These are phyloP conservation scores for Ammopiptanthus mongolicus DNA, from an alignment of 306 rosid genomes.

Conservation along the genomic window DNA sequence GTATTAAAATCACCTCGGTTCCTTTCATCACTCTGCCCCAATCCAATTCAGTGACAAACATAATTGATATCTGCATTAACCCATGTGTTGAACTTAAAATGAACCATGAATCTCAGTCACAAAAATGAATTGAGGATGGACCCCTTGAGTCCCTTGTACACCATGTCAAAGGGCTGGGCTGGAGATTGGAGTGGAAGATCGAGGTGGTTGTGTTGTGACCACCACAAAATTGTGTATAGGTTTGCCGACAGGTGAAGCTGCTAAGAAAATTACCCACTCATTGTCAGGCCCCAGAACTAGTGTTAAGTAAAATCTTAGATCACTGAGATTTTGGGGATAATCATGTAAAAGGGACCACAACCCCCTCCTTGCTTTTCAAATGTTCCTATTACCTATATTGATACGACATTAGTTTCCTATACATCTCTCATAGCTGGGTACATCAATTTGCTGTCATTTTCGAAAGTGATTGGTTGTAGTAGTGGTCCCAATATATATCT, in stretches of 20 bases:
- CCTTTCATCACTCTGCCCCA: constrained; percentile 18
- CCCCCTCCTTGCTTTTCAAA: constrained; percentile 11
- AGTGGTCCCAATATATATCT: constrained; percentile 25
- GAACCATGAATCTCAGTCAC: no score
- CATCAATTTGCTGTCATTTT: constrained; percentile 23
- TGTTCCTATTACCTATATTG: constrained; percentile 31
- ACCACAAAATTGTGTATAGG: constrained; percentile 6
- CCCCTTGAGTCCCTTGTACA: constrained; percentile 13
- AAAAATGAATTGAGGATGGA: constrained; percentile 7
- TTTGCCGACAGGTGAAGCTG: constrained; percentile 10
- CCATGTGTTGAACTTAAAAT: constrained; percentile 29
- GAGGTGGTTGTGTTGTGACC: background rate
- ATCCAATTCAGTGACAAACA: constrained; percentile 20
- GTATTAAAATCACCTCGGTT: background rate
- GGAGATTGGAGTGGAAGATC: background rate
- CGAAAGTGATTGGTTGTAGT: constrained; percentile 5
- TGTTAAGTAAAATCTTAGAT: constrained; percentile 9
- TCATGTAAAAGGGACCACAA: constrained; percentile 32
- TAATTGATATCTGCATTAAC: constrained; percentile 25
- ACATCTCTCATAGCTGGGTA: background rate
- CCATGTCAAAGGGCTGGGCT: constrained; percentile 2
- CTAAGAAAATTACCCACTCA: constrained; percentile 20
- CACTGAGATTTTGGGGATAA: constrained; percentile 13
- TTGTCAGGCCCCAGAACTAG: background rate
- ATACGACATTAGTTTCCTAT: constrained; percentile 14